These are phyloP conservation scores for Lenzites betulinus DNA, from an alignment of 768 basidiomycete species.

Conservation along the genomic window DNA sequence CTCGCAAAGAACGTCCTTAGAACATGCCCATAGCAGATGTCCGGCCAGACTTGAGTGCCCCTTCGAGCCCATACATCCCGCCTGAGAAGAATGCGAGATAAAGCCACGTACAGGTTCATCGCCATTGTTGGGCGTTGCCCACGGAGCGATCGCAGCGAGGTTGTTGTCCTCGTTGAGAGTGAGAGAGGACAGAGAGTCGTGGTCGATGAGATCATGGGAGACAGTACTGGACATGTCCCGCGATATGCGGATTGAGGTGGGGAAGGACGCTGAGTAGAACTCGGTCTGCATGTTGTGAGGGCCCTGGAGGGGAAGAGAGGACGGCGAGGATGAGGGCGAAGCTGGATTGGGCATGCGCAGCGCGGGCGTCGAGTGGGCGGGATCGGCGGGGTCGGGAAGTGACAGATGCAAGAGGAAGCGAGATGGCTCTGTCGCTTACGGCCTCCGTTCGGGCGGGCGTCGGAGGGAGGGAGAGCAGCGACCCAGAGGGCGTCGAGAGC, in stretches of 20 bases:
- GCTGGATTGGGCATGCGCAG: conserved; percentile 22
- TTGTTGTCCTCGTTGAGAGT: conserved; percentile 19
- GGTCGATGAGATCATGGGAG: conserved; percentile 16
- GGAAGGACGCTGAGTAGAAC: conserved; percentile 8
- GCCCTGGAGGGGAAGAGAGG: conserved; percentile 28
- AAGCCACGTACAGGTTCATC: conserved; percentile 15
- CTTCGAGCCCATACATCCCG: too few species aligned
- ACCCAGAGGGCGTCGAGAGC: too few species aligned
- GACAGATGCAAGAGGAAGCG: too few species aligned
- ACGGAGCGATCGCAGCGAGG: conserved; percentile 19
- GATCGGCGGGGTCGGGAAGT: too few species aligned
- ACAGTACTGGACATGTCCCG: conserved; percentile 14
- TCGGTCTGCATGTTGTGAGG: conserved; percentile 26
- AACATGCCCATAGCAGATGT: too few species aligned
- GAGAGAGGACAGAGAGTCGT: conserved; percentile 12
- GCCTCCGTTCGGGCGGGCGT: too few species aligned
- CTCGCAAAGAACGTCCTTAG: too few species aligned
- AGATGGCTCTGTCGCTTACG: too few species aligned
- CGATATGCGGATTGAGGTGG: conserved; percentile 20
- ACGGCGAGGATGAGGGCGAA: conserved; percentile 24
- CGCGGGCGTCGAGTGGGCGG: too few species aligned
- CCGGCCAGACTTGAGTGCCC: too few species aligned
- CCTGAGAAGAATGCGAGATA: not conserved
- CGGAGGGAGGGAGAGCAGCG: too few species aligned
- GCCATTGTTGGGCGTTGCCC: conserved; percentile 18